Percentiles rank a stretch among this genome's conserved stretches.
phyloP scores from a whole-genome alignment of 176 grass and related monocot species.

The Ensete glaucum region DNA sequence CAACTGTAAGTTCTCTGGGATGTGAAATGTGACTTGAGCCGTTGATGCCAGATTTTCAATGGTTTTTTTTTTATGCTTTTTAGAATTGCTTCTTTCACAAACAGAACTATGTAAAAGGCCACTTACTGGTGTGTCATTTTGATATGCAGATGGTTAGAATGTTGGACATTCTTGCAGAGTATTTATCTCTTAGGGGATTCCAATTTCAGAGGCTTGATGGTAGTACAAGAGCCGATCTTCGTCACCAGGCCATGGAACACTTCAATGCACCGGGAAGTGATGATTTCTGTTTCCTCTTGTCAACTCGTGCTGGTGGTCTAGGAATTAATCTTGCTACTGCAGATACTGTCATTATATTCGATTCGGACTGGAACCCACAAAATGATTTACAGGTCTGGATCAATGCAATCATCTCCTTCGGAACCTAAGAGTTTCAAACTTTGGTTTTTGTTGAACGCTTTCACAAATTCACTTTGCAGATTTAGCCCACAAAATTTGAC shows the following conservation, averaged over 20 bases:
- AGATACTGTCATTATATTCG: constrained; percentile 97
- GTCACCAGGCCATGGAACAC: constrained; percentile 99
- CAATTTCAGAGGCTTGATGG: constrained; percentile 99
- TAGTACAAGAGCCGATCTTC: constrained; percentile 91
- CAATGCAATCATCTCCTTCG: neutral
- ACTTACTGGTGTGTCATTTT: neutral
- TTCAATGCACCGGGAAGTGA: constrained; percentile 98
- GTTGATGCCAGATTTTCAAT: no score
- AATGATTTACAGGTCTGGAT: constrained; percentile 85
- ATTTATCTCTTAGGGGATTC: constrained; percentile 84
- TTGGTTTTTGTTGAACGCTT: neutral
- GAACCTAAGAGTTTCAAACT: no score
- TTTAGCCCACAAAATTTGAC: neutral
- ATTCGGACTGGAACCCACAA: constrained; percentile 99
- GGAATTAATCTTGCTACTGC: constrained; percentile 99
- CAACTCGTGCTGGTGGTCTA: constrained; percentile 93
- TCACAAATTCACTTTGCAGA: neutral
- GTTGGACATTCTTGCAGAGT: constrained; percentile 98
- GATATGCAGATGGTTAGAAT: constrained; percentile 92
- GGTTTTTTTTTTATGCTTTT: no score
- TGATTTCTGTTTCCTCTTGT: constrained; percentile 97
- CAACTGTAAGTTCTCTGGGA: no score
- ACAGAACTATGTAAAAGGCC: no score
- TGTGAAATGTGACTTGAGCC: no score
- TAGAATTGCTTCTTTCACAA: no score